Percentiles rank a stretch among this genome's conserved stretches.
Evolutionary conservation across 805 yeast genomes (phyloP).

Genomic region (Candida maltosa): DNA sequence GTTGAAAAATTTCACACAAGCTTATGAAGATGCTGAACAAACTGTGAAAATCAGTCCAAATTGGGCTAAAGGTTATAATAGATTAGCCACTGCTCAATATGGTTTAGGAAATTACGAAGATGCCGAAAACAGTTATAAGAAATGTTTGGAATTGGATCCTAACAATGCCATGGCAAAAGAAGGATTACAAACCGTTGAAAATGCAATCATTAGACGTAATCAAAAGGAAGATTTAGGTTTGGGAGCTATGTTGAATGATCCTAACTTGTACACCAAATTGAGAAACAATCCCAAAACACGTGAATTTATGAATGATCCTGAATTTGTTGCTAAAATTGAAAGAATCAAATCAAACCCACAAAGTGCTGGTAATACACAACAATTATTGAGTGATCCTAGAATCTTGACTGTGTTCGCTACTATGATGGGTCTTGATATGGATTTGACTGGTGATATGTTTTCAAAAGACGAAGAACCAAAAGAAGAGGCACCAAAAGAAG

Average conservation of each 20-base stretch:
- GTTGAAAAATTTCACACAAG: slow-evolving; percentile 65
- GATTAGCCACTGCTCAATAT: slow-evolving; percentile 88
- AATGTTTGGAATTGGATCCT: slow-evolving; percentile 80
- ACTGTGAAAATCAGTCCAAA: slow-evolving; percentile 76
- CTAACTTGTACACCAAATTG: slow-evolving; percentile 71
- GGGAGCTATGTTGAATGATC: slow-evolving; percentile 76
- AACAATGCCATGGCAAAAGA: slow-evolving; percentile 80
- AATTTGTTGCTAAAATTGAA: slow-evolving; percentile 65
- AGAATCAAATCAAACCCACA: slow-evolving; percentile 69
- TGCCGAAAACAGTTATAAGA: slow-evolving; percentile 67
- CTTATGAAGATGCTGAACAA: slow-evolving; percentile 80
- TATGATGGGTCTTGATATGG: slow-evolving; percentile 76
- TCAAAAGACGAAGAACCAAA: slow-evolving; percentile 1
- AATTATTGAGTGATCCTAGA: slow-evolving; percentile 76
- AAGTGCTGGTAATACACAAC: slow-evolving; percentile 63
- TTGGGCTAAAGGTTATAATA: slow-evolving; percentile 95
- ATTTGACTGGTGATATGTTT: slow-evolving; percentile 32
- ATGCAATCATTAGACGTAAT: slow-evolving; percentile 52
- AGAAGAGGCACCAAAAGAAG: slow-evolving; percentile 11
- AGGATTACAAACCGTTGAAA: slow-evolving; percentile 70
- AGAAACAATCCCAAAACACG: slow-evolving; percentile 83
- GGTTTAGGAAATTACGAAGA: slow-evolving; percentile 82
- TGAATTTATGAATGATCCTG: slow-evolving; percentile 83
- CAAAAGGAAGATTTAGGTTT: slow-evolving; percentile 71
- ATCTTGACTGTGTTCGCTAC: slow-evolving; percentile 86